Percentiles rank a stretch among this genome's conserved stretches.
These are phyloP conservation scores for Blastomyces silverae DNA, from an alignment of 2,329 filamentous ascomycete genomes.

Conservation along the genomic window DNA sequence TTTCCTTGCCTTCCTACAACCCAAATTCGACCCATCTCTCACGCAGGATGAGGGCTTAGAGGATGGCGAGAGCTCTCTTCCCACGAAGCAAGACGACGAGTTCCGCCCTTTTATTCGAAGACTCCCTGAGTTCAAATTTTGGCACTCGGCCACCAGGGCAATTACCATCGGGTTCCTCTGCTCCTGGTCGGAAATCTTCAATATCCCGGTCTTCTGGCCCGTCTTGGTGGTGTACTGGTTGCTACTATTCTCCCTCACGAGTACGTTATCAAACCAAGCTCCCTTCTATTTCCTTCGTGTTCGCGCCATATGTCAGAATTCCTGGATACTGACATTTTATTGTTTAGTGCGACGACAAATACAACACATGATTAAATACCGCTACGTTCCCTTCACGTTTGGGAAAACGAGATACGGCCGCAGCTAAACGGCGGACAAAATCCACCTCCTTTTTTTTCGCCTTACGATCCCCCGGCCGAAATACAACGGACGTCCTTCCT, in stretches of 20 bases:
- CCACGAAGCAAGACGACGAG: slow-evolving; percentile 94
- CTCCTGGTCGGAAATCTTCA: slow-evolving; percentile 90
- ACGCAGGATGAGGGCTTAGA: slow-evolving; percentile 95
- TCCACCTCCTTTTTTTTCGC: neutral
- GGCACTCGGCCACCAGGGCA: slow-evolving; percentile 89
- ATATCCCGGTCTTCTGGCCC: slow-evolving; percentile 98
- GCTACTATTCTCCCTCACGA: slow-evolving; percentile 91
- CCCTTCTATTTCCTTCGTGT: slow-evolving; percentile 6
- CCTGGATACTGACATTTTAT: slow-evolving; percentile 15
- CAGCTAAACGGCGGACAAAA: slow-evolving; percentile 10
- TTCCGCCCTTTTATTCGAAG: slow-evolving; percentile 95
- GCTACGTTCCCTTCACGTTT: slow-evolving; percentile 89
- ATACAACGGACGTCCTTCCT: neutral
- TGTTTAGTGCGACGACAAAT: slow-evolving; percentile 89
- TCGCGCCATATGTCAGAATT: neutral
- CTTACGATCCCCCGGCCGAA: neutral
- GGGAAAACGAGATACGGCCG: slow-evolving; percentile 73
- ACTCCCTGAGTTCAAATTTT: slow-evolving; percentile 99
- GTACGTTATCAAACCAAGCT: slow-evolving; percentile 49
- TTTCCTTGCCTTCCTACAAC: slow-evolving; percentile 95
- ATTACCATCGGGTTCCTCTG: slow-evolving; percentile 76
- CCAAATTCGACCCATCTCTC: slow-evolving; percentile 97
- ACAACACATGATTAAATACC: slow-evolving; percentile 99
- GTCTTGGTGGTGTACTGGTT: slow-evolving; percentile 98
- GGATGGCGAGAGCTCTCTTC: slow-evolving; percentile 71